These are phyloP conservation scores for Coemansia umbellata DNA, from an alignment of 192 early-diverging fungal species.

Conservation along the genomic window DNA sequence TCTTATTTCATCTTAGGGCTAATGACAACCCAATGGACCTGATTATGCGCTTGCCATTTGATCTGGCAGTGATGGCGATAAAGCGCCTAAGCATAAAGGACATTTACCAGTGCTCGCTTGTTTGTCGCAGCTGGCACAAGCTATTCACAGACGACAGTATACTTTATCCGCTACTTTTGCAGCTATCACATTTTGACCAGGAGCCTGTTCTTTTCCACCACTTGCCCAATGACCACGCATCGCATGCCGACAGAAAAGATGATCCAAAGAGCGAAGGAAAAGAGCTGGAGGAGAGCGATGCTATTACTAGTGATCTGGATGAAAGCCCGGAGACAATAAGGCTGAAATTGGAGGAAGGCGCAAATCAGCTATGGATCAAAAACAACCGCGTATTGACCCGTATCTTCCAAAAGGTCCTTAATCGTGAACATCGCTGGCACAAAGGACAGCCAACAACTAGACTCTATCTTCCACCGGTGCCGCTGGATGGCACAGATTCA, in stretches of 20 bases:
- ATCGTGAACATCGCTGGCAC: constrained; percentile 37
- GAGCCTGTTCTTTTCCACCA: constrained; percentile 42
- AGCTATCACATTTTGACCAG: constrained; percentile 46
- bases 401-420: constrained; percentile 33
- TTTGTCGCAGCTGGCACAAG: constrained; percentile 22
- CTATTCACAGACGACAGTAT: constrained; percentile 26
- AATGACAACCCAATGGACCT: constrained; percentile 10
- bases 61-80: constrained; percentile 30
- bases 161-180: constrained; percentile 18
- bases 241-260: neutral
- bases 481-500: constrained; percentile 29
- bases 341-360: constrained; percentile 21
- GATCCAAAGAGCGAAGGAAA: neutral
- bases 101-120: constrained; percentile 33
- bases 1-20: neutral
- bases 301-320: neutral
- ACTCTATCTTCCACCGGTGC: constrained; percentile 41
- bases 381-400: constrained; percentile 18
- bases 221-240: constrained; percentile 17
- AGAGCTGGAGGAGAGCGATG: neutral
- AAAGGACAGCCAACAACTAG: constrained; percentile 18
- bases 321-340: neutral
- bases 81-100: constrained; percentile 14
- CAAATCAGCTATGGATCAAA: constrained; percentile 44
- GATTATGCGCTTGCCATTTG: constrained; percentile 38